These are phyloP conservation scores for Gossypium schwendimanii DNA, from an alignment of 441 rosid genomes.

Conservation along the genomic window DNA sequence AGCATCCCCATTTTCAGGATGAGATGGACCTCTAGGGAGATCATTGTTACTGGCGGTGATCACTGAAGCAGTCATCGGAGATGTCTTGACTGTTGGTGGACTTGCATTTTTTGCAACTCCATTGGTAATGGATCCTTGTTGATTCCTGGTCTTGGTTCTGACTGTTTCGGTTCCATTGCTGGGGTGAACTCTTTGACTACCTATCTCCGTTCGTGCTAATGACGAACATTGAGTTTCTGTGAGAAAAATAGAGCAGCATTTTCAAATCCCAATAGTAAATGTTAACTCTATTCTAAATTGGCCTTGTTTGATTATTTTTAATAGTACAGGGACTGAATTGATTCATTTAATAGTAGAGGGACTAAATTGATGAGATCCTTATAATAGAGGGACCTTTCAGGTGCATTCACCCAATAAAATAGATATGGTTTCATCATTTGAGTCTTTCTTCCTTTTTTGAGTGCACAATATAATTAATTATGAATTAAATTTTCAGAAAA, in stretches of 20 bases:
- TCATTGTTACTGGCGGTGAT: constrained; percentile 24
- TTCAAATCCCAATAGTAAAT: not conserved
- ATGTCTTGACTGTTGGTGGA: constrained; percentile 28
- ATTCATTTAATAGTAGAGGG: too few relatives aligned
- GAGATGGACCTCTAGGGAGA: constrained; percentile 27
- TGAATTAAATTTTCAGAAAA: not conserved
- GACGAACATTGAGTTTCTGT: constrained; percentile 65
- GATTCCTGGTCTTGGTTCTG: constrained; percentile 40
- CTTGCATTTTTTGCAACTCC: constrained; percentile 31
- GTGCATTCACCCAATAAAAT: too few relatives aligned
- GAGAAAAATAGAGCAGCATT: constrained; percentile 8
- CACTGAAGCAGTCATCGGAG: constrained; percentile 22
- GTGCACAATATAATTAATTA: not conserved
- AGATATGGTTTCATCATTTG: not conserved
- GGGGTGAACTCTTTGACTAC: constrained; percentile 28
- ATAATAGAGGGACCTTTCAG: too few relatives aligned
- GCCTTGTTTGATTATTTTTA: too few relatives aligned
- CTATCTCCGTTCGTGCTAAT: constrained; percentile 53
- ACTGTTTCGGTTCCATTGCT: constrained; percentile 32
- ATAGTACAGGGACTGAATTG: too few relatives aligned
- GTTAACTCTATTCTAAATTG: too few relatives aligned
- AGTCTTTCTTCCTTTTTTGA: constrained; percentile 9
- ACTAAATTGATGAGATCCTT: too few relatives aligned
- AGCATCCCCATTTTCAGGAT: constrained; percentile 41
- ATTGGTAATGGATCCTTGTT: constrained; percentile 36